Evolutionary conservation across 1,139 yeast species (phyloP).

Genomic region (Diutina catenulata): DNA sequence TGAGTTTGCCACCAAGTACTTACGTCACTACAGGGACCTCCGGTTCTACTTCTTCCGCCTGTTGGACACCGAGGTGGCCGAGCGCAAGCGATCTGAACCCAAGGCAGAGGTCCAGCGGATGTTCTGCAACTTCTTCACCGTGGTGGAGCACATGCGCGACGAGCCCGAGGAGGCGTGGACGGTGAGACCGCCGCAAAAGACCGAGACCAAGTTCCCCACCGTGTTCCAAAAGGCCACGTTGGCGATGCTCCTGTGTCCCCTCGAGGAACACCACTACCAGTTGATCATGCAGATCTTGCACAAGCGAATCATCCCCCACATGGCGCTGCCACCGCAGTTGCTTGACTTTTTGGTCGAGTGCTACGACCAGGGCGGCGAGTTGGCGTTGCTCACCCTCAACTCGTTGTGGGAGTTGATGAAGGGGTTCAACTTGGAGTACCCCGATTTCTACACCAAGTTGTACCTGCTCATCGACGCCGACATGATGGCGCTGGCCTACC

Average conservation of each 20-base stretch:
- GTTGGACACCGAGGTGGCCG: constrained; percentile 8
- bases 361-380: constrained; percentile 48
- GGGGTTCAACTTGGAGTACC: constrained; percentile 77
- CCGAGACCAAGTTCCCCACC: constrained; percentile 33
- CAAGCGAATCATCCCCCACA: constrained; percentile 71
- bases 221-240: not conserved
- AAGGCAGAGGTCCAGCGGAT: constrained; percentile 14
- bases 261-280: constrained; percentile 54
- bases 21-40: constrained; percentile 42
- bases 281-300: constrained; percentile 60
- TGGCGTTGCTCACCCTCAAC: constrained; percentile 74
- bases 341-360: constrained; percentile 94
- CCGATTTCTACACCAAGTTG: constrained; percentile 75
- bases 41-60: constrained; percentile 53
- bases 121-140: constrained; percentile 28
- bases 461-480: constrained; percentile 71
- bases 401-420: constrained; percentile 83
- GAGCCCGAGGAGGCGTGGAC: constrained; percentile 13
- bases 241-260: constrained; percentile 11
- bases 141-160: constrained; percentile 18
- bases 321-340: constrained; percentile 67
- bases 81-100: constrained; percentile 11
- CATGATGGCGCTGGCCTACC: constrained; percentile 63
- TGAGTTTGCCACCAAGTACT: constrained; percentile 21
- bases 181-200: constrained; percentile 15